Base-by-base conservation (phyloP, 2,329 filamentous ascomycete genomes). In the Davidsoniella virescens region DNA sequence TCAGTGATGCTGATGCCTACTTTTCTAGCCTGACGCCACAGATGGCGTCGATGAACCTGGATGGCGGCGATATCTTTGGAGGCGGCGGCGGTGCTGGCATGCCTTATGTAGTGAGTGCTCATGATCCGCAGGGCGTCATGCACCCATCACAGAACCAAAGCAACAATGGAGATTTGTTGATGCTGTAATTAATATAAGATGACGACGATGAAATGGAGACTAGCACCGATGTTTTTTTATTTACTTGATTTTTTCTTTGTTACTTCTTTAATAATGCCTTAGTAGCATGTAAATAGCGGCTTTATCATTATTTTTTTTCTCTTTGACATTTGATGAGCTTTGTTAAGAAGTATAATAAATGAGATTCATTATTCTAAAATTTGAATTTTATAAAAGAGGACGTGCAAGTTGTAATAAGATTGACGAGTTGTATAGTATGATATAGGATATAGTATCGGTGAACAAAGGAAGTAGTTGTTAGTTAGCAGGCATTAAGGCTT, bases 1-100 rank as follows among this genome's bases (percentile, higher is more conserved):
- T 93, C 36, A 84, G 74, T 59, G 87, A 92, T 50, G 90, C 88
- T 8, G 90, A 95, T 60, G 78, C 82, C 14, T 95, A 94, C 65
- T 96, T 95, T 64, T 80, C 84, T 14, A 82, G 79, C 42, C 71
- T 87, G n/a, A 80, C 81, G 1, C 76, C 81, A 62, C 80, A 84
- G 61, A 84, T 87, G 80, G 78, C 76, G 4, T 73, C 76, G 14
- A 77, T 88, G 75, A 72, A 74, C 52, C 70, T 87, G 52, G 76
- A 81, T 44, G 70, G 72, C 51, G 70, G 78, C 43, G 80, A 81
- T 57, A 76, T 76, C 12, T 82, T 81, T 60, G 78, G 78, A 17
- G 78, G 76, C 45, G 72, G 70, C 29, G 70, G 69, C 18, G 71
- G 69, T 44, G 68, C 49, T 25, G 44, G 52, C 70, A 55, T 68